Base-by-base conservation (phyloP, 1,284 basidiomycete species). In the Rhodotorula sp. region DNA sequence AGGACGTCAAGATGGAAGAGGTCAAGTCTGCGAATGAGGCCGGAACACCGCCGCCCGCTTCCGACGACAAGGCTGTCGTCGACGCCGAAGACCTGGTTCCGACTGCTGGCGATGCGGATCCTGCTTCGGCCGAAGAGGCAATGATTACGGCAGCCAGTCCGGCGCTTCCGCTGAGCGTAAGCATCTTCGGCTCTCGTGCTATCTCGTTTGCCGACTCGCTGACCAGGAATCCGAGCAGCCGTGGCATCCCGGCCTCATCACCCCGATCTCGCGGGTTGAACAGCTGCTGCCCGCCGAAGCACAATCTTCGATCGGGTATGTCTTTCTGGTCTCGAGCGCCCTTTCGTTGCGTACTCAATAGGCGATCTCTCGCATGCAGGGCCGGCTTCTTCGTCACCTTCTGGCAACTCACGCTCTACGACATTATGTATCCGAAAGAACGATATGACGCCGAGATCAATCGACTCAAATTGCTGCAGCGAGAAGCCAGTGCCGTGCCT, bases 351-450 rank as follows among this genome's bases (percentile, higher is more conserved):
- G 58, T 46, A 22, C 18, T 57, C 22, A 30, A 59, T 14, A 33
- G 30, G 59, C 45, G 46, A 45, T 62, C 30, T 70, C 26, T 66
- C 75, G 12, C 51, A 33, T 30, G 45, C 74, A 94, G 93, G 8
- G 88, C 91, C 46, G 89, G 88, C 3, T 97, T 97, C 82, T 95
- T 93, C 76, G 82, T 91, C 55, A 93, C 93, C 0, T 98, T 96
- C 82, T 97, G 95, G 95, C 93, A 95, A 79, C 80, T 97, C 65
- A 90, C 91, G 0, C 89, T 89, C 37, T 91, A 92, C 76, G 95
- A 98, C 80, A 85, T 98, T 56, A 83, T 86, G 1, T 88, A 90
- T 42, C 92, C 83, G 17, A 71, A 79, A 44, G 78, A 80, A 20
- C 77, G 81, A 26, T 85, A 85, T 74, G 77, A 79, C 51, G 76